phyloP scores from a whole-genome alignment of 169 alveolate genomes.

The Plasmodium vinckei region DNA sequence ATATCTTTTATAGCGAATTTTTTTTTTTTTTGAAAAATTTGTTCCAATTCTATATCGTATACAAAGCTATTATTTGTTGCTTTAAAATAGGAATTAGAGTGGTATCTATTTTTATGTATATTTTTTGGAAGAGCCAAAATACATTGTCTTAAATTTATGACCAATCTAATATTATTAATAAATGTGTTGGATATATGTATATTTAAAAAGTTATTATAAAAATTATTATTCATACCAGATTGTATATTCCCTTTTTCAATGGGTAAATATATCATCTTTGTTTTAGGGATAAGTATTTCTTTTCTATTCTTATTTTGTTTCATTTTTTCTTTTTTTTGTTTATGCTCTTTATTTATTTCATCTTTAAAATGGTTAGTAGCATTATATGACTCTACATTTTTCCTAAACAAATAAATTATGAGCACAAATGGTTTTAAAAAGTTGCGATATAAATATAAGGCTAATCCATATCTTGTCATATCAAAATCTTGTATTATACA shows the following conservation, averaged over 20 bases:
- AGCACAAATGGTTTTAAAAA: slow-evolving; percentile 35
- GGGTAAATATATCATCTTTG: slow-evolving; percentile 20
- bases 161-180: slow-evolving; percentile 17
- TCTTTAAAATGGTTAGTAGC: background rate
- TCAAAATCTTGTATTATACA: slow-evolving; percentile 50
- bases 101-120: background rate
- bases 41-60: slow-evolving; percentile 25
- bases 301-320: background rate
- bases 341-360: background rate
- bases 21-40: slow-evolving; percentile 20
- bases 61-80: background rate
- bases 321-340: background rate
- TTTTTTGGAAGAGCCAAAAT: slow-evolving; percentile 16
- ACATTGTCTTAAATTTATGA: slow-evolving; percentile 18
- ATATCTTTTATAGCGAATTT: slow-evolving; percentile 32
- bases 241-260: slow-evolving; percentile 25
- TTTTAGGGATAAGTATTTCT: background rate
- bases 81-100: background rate
- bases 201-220: slow-evolving; percentile 6
- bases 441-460: slow-evolving; percentile 17
- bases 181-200: slow-evolving; percentile 43
- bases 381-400: background rate
- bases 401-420: slow-evolving; percentile 20
- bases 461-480: slow-evolving; percentile 39
- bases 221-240: slow-evolving; percentile 29